Evolutionary conservation across 345 rosid species (phyloP).

Genomic region (Lumnitzera racemosa): DNA sequence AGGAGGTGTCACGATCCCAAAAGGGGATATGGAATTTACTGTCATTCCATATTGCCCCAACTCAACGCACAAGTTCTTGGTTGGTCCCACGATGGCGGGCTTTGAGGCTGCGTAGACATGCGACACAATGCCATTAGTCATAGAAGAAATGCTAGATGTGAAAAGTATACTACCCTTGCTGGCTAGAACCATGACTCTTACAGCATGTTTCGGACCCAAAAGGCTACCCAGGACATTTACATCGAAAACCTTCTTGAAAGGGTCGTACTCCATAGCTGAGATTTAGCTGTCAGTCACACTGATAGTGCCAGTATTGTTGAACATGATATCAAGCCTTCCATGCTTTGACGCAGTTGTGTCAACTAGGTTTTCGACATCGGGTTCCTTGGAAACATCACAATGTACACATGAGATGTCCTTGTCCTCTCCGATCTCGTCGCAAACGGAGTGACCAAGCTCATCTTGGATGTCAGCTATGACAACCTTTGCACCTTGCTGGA

Average conservation of each 20-base stretch:
- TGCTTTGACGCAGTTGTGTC: slow-evolving; percentile 15
- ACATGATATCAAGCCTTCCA: slow-evolving; percentile 28
- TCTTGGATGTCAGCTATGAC: slow-evolving; percentile 25
- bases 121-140: background rate
- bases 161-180: slow-evolving; percentile 19
- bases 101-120: slow-evolving; percentile 16
- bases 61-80: slow-evolving; percentile 13
- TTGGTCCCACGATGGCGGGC: slow-evolving; percentile 10
- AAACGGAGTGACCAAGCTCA: slow-evolving; percentile 19
- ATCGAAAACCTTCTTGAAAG: slow-evolving; percentile 10
- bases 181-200: slow-evolving; percentile 15
- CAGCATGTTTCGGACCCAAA: slow-evolving; percentile 21
- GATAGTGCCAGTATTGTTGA: slow-evolving; percentile 19
- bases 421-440: slow-evolving; percentile 6
- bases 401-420: slow-evolving; percentile 14
- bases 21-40: slow-evolving; percentile 17
- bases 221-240: slow-evolving; percentile 14
- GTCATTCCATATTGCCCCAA: slow-evolving; percentile 15
- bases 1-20: background rate
- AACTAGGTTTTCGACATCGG: slow-evolving; percentile 14
- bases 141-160: slow-evolving; percentile 8
- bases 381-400: slow-evolving; percentile 17
- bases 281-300: background rate
- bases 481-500: slow-evolving; percentile 23
- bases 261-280: background rate